Conservation (phyloP, 2,329 filamentous ascomycete species). For the Claviceps sorghi region DNA sequence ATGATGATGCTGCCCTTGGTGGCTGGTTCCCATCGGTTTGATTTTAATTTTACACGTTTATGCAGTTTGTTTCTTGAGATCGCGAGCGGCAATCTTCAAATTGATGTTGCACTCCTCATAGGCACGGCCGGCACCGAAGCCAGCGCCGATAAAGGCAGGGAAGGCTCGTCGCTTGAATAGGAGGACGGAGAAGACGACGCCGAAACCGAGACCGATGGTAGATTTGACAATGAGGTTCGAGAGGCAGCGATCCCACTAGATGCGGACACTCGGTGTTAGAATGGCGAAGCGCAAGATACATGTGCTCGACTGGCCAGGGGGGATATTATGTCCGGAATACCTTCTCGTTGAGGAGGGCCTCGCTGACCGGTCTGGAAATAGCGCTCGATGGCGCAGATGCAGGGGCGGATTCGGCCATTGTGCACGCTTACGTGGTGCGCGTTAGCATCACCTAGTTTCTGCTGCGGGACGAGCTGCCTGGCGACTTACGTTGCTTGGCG, state of each 20-base stretch:
- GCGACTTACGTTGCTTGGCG: constrained; percentile 2
- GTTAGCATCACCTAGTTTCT: background rate
- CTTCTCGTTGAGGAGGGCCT: constrained; percentile 98
- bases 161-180: constrained; percentile 96
- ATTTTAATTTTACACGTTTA: constrained; percentile 11
- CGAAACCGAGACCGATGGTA: constrained; percentile 87
- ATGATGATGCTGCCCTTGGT: constrained; percentile 4
- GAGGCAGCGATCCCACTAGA: constrained; percentile 93
- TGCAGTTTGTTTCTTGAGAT: constrained; percentile 37
- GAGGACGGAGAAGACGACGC: constrained; percentile 95
- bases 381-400: constrained; percentile 41
- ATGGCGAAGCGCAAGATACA: constrained; percentile 3
- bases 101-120: constrained; percentile 96
- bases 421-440: constrained; percentile 10
- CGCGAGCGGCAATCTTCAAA: constrained; percentile 46
- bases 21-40: background rate
- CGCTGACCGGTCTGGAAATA: constrained; percentile 78
- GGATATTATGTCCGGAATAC: constrained; percentile 31
- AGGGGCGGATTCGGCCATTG: constrained; percentile 39
- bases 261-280: constrained; percentile 7
- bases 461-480: background rate
- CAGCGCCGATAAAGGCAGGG: constrained; percentile 88
- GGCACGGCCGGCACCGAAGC: constrained; percentile 88
- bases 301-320: background rate
- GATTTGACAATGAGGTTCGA: constrained; percentile 97